Evolutionary conservation across 2,329 filamentous ascomycete genomes (phyloP).

Genomic region (Scedosporium apiospermum): DNA sequence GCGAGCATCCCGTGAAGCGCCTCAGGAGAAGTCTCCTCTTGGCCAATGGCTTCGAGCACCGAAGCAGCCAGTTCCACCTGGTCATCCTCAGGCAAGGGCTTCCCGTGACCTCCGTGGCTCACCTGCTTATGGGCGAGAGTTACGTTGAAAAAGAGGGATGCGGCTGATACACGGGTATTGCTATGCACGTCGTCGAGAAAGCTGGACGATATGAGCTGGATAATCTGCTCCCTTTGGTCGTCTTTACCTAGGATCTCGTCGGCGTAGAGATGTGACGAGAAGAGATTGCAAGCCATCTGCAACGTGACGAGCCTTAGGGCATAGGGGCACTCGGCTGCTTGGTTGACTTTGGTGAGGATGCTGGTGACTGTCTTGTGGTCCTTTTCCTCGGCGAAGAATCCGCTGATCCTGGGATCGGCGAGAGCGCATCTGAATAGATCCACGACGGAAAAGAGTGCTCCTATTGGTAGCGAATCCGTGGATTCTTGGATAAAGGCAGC

Average conservation of each 20-base stretch:
- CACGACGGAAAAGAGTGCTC: constrained; percentile 69
- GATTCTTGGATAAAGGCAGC: constrained; percentile 49
- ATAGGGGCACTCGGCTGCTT: constrained; percentile 57
- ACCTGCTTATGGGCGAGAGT: constrained; percentile 59
- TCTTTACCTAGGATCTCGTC: constrained; percentile 48
- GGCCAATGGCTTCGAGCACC: constrained; percentile 60
- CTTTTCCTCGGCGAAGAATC: constrained; percentile 71
- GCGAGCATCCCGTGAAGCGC: constrained; percentile 68
- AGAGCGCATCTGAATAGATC: constrained; percentile 75
- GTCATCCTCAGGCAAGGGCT: constrained; percentile 55
- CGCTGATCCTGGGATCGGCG: constrained; percentile 67
- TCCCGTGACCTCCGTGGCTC: constrained; percentile 45
- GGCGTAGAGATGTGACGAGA: constrained; percentile 63
- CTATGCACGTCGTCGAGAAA: constrained; percentile 68
- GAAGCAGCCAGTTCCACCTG: constrained; percentile 78
- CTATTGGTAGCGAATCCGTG: constrained; percentile 46
- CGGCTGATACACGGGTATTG: constrained; percentile 70
- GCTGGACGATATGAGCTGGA: constrained; percentile 63
- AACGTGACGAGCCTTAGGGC: constrained; percentile 73
- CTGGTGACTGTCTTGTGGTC: constrained; percentile 52
- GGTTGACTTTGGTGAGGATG: constrained; percentile 51
- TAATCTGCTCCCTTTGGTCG: constrained; percentile 46
- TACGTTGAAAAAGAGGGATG: constrained; percentile 77
- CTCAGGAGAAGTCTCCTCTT: constrained; percentile 54
- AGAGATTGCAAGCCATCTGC: constrained; percentile 78